Conservation (phyloP, 768 basidiomycete species). For the Botryobasidium botryosum region DNA sequence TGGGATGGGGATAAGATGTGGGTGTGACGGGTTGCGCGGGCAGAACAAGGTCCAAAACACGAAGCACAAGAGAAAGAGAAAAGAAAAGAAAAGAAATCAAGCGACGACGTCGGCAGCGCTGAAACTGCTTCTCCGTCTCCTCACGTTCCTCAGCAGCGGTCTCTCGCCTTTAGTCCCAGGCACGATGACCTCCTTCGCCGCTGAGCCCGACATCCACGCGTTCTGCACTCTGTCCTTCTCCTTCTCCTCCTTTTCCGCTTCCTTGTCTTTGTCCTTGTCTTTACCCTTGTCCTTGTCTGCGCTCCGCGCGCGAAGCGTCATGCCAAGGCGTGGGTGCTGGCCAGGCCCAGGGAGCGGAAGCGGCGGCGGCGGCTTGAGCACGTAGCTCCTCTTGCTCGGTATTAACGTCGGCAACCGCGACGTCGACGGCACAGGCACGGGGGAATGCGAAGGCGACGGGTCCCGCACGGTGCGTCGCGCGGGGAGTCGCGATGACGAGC, state of each 20-base stretch:
- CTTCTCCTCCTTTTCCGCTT: slow-evolving; percentile 3
- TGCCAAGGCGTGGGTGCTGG: neutral
- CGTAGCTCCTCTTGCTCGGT: slow-evolving; percentile 31
- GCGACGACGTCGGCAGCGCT: slow-evolving; percentile 75
- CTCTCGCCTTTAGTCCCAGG: slow-evolving; percentile 56
- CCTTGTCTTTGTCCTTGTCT: neutral
- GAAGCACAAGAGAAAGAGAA: too few species aligned
- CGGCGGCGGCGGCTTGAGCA: neutral
- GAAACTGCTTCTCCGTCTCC: slow-evolving; percentile 72
- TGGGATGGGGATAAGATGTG: too few species aligned
- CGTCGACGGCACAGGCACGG: slow-evolving; percentile 40
- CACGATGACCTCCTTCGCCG: slow-evolving; percentile 49
- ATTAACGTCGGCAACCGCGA: slow-evolving; percentile 64
- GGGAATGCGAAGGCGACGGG: slow-evolving; percentile 19
- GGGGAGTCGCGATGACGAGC: neutral
- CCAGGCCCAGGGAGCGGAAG: neutral
- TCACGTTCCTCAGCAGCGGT: slow-evolving; percentile 53
- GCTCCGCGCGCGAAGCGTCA: too few species aligned
- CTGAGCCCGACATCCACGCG: slow-evolving; percentile 59
- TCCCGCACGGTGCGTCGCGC: slow-evolving; percentile 36
- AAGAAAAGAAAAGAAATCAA: slow-evolving; percentile 19
- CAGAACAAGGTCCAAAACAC: too few species aligned
- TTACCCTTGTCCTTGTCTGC: neutral
- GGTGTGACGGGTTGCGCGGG: too few species aligned
- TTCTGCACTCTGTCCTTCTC: slow-evolving; percentile 17